These are phyloP conservation scores for Spiraea crenata DNA, from an alignment of 331 rosid species.

Conservation along the genomic window DNA sequence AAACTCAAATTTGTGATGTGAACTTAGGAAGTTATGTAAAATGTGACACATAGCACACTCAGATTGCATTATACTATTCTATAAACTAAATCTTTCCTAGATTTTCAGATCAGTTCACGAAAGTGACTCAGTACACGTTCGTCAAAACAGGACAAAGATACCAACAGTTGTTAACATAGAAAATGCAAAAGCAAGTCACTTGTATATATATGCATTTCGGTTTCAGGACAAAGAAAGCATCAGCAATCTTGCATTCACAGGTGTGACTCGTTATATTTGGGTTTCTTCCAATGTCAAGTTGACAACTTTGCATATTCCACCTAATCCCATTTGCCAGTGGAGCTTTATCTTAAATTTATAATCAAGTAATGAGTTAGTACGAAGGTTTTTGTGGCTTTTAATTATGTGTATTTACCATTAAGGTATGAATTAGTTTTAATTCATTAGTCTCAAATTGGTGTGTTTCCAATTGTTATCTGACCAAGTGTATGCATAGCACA, in stretches of 20 bases:
- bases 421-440: too few relatives aligned
- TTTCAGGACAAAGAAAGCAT: constrained; percentile 7
- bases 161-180: not conserved
- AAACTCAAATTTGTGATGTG: not conserved
- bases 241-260: constrained; percentile 3
- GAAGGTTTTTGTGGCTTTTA: too few relatives aligned
- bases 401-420: too few relatives aligned
- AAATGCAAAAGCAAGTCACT: not conserved
- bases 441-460: too few relatives aligned
- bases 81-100: constrained; percentile 33
- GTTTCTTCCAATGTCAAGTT: constrained; percentile 20
- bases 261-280: not conserved
- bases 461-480: too few relatives aligned
- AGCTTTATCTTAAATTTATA: constrained; percentile 1
- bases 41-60: constrained; percentile 14
- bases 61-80: not conserved
- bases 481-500: too few relatives aligned
- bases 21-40: constrained; percentile 2
- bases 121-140: constrained; percentile 29
- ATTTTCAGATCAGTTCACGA: constrained; percentile 34
- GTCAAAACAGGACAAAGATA: constrained; percentile 31
- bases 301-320: constrained; percentile 5
- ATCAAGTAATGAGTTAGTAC: not conserved
- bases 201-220: not conserved
- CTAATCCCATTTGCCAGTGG: not conserved